Evolutionary conservation across 2,329 filamentous ascomycete genomes (phyloP), one percentile per base, ranked within the genome.

Genomic region (Diaporthe sp.): DNA sequence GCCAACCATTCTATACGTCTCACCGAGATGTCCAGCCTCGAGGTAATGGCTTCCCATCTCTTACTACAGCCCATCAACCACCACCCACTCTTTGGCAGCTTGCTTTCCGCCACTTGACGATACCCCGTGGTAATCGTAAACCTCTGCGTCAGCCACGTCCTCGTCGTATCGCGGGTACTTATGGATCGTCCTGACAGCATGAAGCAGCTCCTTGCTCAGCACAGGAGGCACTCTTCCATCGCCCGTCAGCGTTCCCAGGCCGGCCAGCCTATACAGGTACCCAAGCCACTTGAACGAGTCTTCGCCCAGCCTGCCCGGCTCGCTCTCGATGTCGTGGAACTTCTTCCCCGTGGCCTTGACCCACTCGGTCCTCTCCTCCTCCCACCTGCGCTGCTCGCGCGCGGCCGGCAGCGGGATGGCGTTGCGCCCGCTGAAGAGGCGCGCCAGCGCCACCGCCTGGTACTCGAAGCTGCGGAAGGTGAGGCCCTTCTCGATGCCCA

Each of bases 401-500:
- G 80, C n/a, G 0, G 83, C 71, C 0, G 88, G 88, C 4, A 90
- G 82, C 3, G 82, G 65, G 0, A 78, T 74, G 0, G 83, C 78
- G 42, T 86, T 85, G 19, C 88, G 82, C 0, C 83, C 83, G 0
- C 88, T 81, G 78, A 86, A 90, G 0, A 89, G 78, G 2, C 89
- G 83, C 4, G 89, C 88, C 0, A 90, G 80, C 1, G 89, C 88
- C 55, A 90, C 82, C 2, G 88, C 88, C 79, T 90, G 89, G 76
- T 90, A 90, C 79, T 90, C 89, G 76, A 90, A 90, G 49, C 86
- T 87, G 9, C 89, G 81, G 74, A 90, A 90, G 0, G 88, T 90
- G 17, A 89, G 79, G 0, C 86, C 86, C 0, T 88, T 85, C 2
- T 88, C 89, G 8, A 90, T 79, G 0, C 90, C 90, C 0, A 91